These are phyloP conservation scores for Geoglossum cookeanum DNA, from an alignment of 2,329 filamentous ascomycete genomes.

Conservation along the genomic window DNA sequence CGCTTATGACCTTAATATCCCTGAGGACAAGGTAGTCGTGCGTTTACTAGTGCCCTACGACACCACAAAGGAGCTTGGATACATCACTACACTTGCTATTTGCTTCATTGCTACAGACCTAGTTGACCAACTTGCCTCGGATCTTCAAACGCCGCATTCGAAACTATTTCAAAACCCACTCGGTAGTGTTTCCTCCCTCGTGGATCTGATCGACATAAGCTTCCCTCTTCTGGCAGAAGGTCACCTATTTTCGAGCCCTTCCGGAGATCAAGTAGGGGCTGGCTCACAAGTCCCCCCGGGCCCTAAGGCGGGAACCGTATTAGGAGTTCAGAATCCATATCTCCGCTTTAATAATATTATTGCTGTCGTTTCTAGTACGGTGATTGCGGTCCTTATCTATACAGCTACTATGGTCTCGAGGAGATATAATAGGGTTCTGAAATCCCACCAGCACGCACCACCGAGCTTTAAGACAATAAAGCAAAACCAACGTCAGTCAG, in stretches of 20 bases:
- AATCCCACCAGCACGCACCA: too few species aligned
- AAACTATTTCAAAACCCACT: conserved; percentile 52
- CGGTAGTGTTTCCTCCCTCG: conserved; percentile 48
- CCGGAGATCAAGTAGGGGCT: conserved; percentile 22
- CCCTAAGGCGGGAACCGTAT: conserved; percentile 27
- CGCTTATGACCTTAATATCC: conserved; percentile 36
- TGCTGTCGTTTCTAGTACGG: conserved; percentile 42
- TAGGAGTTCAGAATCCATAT: conserved; percentile 28
- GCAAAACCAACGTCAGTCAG: too few species aligned
- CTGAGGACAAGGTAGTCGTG: conserved; percentile 39
- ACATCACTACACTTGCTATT: conserved; percentile 63
- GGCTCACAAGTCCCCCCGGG: conserved; percentile 17
- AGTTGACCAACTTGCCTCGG: conserved; percentile 45
- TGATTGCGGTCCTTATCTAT: too few species aligned
- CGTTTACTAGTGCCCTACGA: conserved; percentile 58
- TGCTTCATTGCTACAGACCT: conserved; percentile 56
- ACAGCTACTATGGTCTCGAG: too few species aligned
- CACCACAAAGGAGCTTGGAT: conserved; percentile 47
- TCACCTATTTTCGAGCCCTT: conserved; percentile 7
- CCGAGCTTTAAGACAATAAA: too few species aligned
- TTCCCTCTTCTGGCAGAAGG: conserved; percentile 46
- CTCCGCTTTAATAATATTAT: conserved; percentile 21
- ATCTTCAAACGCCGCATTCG: conserved; percentile 55
- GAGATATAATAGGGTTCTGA: too few species aligned
- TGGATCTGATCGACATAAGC: conserved; percentile 64